A percentile compares a stretch with the other conserved stretches of the same genome.
Evolutionary conservation across 2,329 filamentous ascomycete genomes (phyloP).

Genomic region (Fusarium sp.): DNA sequence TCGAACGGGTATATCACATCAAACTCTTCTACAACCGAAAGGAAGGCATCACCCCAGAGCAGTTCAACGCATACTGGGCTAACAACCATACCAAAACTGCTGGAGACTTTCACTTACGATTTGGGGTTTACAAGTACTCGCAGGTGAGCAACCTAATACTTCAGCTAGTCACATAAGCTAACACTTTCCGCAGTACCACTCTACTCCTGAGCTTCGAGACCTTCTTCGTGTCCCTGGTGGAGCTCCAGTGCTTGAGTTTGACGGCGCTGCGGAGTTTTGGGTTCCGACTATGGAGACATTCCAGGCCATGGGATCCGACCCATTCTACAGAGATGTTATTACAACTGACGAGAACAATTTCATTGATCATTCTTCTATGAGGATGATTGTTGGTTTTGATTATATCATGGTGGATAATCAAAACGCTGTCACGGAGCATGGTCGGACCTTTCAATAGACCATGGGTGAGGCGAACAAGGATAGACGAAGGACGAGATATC

Average conservation of each 20-base stretch:
- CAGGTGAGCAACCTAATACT: rapidly evolving
- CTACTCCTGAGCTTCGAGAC: background rate
- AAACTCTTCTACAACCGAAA: constrained; percentile 2
- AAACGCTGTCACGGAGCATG: constrained; percentile 4
- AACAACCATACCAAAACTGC: constrained; percentile 13
- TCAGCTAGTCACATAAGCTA: rapidly evolving
- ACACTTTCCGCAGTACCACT: background rate
- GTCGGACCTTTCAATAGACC: background rate
- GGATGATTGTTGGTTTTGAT: constrained; percentile 3
- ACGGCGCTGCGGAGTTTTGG: constrained; percentile 7
- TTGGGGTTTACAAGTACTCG: constrained; percentile 1
- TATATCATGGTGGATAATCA: constrained; percentile 15
- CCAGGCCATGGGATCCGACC: background rate
- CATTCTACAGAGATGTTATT: background rate
- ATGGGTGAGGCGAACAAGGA: too few species aligned
- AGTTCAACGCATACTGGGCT: constrained; percentile 6
- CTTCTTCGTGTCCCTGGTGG: background rate
- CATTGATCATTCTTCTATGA: constrained; percentile 1
- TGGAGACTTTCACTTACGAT: background rate
- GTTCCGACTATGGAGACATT: constrained; percentile 1
- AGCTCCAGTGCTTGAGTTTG: background rate
- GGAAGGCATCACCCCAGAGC: background rate
- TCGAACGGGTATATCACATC: constrained; percentile 3
- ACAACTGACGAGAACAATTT: background rate
- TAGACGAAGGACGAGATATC: background rate